These are phyloP conservation scores for Fragaria iinumae DNA, from an alignment of 306 rosid species.

Conservation along the genomic window DNA sequence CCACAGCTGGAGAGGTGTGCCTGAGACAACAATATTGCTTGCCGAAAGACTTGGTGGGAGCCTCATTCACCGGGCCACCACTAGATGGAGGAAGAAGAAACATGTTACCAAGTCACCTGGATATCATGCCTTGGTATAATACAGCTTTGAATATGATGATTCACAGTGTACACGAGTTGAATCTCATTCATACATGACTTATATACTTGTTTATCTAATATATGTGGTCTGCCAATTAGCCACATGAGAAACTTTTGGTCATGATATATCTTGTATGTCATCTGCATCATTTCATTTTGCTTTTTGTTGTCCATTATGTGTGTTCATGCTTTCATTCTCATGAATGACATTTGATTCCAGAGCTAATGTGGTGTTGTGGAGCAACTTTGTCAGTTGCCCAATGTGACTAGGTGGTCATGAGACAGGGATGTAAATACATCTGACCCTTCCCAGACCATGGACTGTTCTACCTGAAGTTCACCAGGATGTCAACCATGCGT, in stretches of 20 bases:
- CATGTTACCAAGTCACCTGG: background rate
- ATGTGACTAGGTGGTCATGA: background rate
- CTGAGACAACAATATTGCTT: background rate
- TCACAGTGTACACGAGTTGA: background rate
- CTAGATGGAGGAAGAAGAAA: background rate
- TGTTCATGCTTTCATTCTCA: background rate
- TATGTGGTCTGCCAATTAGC: background rate
- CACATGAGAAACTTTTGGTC: background rate
- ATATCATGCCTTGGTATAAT: background rate
- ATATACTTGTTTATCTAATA: background rate
- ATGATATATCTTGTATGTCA: background rate
- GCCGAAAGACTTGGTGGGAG: background rate
- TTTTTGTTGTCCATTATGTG: background rate
- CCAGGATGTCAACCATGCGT: background rate
- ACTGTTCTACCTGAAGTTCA: background rate
- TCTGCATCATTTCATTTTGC: background rate
- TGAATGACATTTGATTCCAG: background rate
- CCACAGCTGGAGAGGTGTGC: constrained; percentile 3
- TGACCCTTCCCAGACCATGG: background rate
- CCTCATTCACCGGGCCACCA: background rate
- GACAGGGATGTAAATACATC: background rate
- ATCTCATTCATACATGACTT: background rate
- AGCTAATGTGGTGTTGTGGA: background rate
- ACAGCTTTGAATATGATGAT: background rate
- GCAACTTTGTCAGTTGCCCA: background rate